Evolutionary conservation across 176 grass and related monocot species (phyloP).

Genomic region (Aegilops speltoides): DNA sequence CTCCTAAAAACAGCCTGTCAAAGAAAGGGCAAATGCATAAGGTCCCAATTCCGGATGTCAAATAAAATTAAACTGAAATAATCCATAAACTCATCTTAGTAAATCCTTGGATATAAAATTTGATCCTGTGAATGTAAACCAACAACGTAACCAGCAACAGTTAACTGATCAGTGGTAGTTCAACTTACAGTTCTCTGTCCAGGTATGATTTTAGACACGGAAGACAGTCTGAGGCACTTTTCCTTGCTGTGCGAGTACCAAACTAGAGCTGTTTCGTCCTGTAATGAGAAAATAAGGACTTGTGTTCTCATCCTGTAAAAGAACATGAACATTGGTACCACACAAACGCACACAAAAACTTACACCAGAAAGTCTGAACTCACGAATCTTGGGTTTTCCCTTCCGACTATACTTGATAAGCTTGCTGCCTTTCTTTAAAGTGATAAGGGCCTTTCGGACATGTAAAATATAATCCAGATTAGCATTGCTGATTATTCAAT

Average conservation of each 20-base stretch:
- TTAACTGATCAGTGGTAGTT: slow-evolving; percentile 16
- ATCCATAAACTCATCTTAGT: not conserved
- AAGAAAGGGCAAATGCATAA: slow-evolving; percentile 20
- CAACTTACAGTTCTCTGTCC: slow-evolving; percentile 92
- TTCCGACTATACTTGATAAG: slow-evolving; percentile 77
- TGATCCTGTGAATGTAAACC: slow-evolving; percentile 12
- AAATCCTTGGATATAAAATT: not conserved
- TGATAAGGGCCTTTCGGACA: slow-evolving; percentile 52
- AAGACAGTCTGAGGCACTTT: slow-evolving; percentile 67
- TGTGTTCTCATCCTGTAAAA: not conserved
- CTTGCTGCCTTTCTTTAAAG: slow-evolving; percentile 68
- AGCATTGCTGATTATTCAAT: not conserved
- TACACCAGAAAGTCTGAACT: slow-evolving; percentile 76
- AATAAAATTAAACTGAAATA: not conserved
- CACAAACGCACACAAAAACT: slow-evolving; percentile 18
- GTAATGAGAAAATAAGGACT: slow-evolving; percentile 9
- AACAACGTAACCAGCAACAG: not conserved
- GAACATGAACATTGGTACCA: not conserved
- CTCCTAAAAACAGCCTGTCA: slow-evolving; percentile 80
- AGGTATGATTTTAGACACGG: slow-evolving; percentile 75
- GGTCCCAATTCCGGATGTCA: slow-evolving; percentile 14
- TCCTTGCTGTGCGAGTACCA: slow-evolving; percentile 90
- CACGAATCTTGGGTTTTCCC: slow-evolving; percentile 73
- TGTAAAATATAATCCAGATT: not conserved
- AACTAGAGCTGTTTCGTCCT: slow-evolving; percentile 85